Percentiles rank a stretch among this genome's conserved stretches.
These are phyloP conservation scores for Serendipita indica DNA, from an alignment of 768 basidiomycete genomes.

Conservation along the genomic window DNA sequence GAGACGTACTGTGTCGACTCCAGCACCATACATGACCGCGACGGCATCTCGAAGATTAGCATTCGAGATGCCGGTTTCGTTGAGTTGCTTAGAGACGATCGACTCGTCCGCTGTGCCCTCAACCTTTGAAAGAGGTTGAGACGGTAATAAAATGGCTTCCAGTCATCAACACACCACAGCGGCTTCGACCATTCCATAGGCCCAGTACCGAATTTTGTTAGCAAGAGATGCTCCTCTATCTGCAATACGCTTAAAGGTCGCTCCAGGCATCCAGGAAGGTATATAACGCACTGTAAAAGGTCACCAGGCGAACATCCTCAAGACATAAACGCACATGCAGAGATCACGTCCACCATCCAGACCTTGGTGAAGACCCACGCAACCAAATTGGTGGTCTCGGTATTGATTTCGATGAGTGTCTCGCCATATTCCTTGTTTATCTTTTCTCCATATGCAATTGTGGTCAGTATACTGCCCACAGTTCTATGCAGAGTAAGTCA, in stretches of 20 bases:
- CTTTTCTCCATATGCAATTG: not conserved
- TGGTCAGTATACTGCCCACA: not conserved
- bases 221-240: not conserved
- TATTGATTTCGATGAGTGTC: not conserved
- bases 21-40: not conserved
- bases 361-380: not conserved
- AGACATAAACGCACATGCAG: not conserved
- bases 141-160: not conserved
- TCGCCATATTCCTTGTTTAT: not conserved
- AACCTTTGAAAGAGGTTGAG: not conserved
- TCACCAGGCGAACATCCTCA: not conserved
- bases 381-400: not conserved
- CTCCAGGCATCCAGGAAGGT: not conserved
- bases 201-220: not conserved
- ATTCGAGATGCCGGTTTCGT: not conserved
- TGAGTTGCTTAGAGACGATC: not conserved
- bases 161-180: not conserved
- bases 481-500: not conserved
- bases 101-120: slow-evolving; percentile 5
- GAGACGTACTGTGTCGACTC: not conserved
- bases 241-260: not conserved
- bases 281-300: not conserved
- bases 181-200: not conserved
- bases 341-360: not conserved
- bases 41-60: not conserved